Conservation (phyloP, 1,139 yeast genomes). For the Pichia sp. region DNA sequence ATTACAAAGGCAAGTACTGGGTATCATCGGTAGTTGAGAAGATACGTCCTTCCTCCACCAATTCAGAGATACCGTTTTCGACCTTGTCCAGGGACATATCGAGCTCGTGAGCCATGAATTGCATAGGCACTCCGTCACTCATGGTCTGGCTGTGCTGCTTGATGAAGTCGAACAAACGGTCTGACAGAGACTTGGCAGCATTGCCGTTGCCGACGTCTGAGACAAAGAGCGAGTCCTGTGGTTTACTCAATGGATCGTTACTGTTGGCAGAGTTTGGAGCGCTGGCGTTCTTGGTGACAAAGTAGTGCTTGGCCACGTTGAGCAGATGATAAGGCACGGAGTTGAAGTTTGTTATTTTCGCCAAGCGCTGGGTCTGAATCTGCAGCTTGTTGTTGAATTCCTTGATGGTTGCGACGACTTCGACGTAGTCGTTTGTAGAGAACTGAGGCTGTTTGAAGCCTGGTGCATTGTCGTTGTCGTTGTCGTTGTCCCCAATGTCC, state of each 20-base stretch:
- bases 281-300: conserved; percentile 40
- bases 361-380: conserved; percentile 60
- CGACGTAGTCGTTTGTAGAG: conserved; percentile 53
- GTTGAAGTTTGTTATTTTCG: conserved; percentile 62
- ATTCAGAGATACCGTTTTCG: conserved; percentile 41
- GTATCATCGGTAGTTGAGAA: conserved; percentile 56
- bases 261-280: conserved; percentile 20
- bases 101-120: conserved; percentile 54
- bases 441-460: conserved; percentile 18
- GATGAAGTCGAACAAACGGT: conserved; percentile 33
- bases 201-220: background rate
- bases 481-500: conserved; percentile 7
- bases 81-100: conserved; percentile 38
- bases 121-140: conserved; percentile 71
- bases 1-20: conserved; percentile 16
- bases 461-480: conserved; percentile 32
- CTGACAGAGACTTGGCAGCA: conserved; percentile 5
- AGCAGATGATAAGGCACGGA: conserved; percentile 74
- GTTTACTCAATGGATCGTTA: background rate
- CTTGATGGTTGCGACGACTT: conserved; percentile 67
- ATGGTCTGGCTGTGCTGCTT: conserved; percentile 49
- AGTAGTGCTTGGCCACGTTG: conserved; percentile 47
- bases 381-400: conserved; percentile 64
- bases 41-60: conserved; percentile 61
- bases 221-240: conserved; percentile 3